Evolutionary conservation across 139 green algal genomes (phyloP).

Genomic region (Deuterostichococcus epilithicus): DNA sequence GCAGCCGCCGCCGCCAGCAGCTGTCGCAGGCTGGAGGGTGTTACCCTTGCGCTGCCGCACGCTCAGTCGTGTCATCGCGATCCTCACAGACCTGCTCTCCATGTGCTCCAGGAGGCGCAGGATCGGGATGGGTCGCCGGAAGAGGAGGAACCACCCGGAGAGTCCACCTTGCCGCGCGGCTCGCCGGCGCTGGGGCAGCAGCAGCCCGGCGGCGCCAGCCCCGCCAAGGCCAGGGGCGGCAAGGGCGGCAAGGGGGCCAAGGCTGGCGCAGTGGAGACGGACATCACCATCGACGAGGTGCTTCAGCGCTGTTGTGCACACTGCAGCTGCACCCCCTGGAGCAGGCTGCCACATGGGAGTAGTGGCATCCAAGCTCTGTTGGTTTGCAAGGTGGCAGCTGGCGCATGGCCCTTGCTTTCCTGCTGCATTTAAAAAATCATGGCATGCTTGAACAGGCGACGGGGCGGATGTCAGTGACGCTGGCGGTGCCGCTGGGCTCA

Average conservation of each 20-base stretch:
- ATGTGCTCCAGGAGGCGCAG: constrained; percentile 6
- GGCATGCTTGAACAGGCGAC: neutral
- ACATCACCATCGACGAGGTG: neutral
- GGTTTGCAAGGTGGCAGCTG: too few species aligned
- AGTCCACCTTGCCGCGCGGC: constrained; percentile 32
- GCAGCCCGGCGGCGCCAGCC: too few species aligned
- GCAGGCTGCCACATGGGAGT: too few species aligned
- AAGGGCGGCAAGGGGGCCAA: neutral
- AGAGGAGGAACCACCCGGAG: constrained; percentile 24
- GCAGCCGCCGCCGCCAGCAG: too few species aligned
- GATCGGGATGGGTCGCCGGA: constrained; percentile 31
- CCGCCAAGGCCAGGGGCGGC: neutral
- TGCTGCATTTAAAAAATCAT: too few species aligned
- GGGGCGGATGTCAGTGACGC: neutral
- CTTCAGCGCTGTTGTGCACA: too few species aligned
- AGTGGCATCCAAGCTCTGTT: neutral
- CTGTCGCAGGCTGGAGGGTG: too few species aligned
- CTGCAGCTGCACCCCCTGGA: too few species aligned
- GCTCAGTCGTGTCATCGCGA: too few species aligned
- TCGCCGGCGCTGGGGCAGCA: neutral
- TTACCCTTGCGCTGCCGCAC: too few species aligned
- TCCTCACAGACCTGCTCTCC: too few species aligned
- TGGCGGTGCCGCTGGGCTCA: constrained; percentile 56
- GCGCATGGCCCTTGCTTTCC: neutral
- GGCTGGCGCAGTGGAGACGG: too few species aligned